Base-by-base conservation (phyloP, 176 grass and related monocot species). In the Lolium multiflorum region DNA sequence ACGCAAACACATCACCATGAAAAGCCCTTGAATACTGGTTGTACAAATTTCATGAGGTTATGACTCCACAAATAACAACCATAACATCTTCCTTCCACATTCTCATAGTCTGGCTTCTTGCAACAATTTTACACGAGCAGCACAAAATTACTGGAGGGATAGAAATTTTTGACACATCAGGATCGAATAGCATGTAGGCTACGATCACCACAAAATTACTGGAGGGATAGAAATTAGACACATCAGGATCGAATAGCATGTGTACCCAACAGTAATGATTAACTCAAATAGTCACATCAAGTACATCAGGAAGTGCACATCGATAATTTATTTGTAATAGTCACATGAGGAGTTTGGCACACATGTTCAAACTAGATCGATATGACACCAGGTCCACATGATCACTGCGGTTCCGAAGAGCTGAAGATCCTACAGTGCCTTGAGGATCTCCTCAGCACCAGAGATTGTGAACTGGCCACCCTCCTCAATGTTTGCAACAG, bases 401-500 rank as follows among this genome's bases (percentile, higher is more conserved):
- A 31, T 11, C 0, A 39, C 4, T 7, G 41, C 1, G 9, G n/a
- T 79, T 79, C 15, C 61, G 10, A 67, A 50, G 41, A 43, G 43
- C n/a, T 81, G 60, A 24, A 84, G 55, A 69, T 62, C 60, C 84
- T 92, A 92, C 11, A 98, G 90, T 41, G 94, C 92, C 61, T 94
- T 96, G 51, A 98, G 88, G 88, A 98, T 96, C 88, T 96, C 92
- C 26, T 98, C 97, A n/a, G 97, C 97, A 18, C 97, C 97, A 11
- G 97, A 98, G 71, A 98, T 72, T 74, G 93, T 96, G 86, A 98
- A 98, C 55, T 92, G 88, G 20, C 96, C 96, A 12, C 96, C 96
- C 82, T 98, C 93, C 81, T 98, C 93, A 24, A 98, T 80, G 78
- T 98, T 98, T 43, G 96, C 90, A 25, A 96, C 88, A 39, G 93